phyloP scores from a whole-genome alignment of 768 basidiomycete species.

The Suillus placidus region DNA sequence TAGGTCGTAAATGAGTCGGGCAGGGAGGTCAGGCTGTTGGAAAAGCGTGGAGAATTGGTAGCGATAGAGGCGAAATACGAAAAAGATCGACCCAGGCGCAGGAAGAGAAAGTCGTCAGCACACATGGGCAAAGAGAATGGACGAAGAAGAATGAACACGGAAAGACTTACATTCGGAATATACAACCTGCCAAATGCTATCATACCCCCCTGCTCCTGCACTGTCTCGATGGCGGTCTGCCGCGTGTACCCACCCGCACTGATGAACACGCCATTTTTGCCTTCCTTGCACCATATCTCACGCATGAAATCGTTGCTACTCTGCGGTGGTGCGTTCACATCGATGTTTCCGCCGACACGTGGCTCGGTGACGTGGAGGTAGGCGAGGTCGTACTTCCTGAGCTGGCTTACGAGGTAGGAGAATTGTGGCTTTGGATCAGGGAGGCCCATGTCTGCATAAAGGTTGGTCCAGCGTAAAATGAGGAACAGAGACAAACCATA shows the following conservation, averaged over 20 bases:
- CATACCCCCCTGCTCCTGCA: conserved; percentile 9
- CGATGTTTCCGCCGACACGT: conserved; percentile 19
- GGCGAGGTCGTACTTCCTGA: conserved; percentile 36
- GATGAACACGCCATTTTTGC: conserved; percentile 6
- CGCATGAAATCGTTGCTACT: conserved; percentile 32
- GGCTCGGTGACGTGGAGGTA: conserved; percentile 47
- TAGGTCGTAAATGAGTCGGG: conserved; percentile 31
- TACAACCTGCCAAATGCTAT: conserved; percentile 13
- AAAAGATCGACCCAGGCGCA: background rate
- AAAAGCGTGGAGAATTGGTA: background rate
- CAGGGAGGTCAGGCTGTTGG: conserved; percentile 38
- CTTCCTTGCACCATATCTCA: conserved; percentile 25
- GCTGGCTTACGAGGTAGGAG: conserved; percentile 31
- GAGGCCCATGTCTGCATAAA: conserved; percentile 37
- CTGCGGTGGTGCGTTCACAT: background rate
- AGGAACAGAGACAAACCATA: conserved; percentile 13
- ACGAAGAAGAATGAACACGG: background rate
- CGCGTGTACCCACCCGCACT: conserved; percentile 11
- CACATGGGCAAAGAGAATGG: background rate
- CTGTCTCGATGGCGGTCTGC: conserved; percentile 4
- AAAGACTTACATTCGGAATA: conserved; percentile 8
- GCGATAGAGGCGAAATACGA: background rate
- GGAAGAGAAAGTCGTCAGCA: background rate
- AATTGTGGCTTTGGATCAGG: conserved; percentile 40
- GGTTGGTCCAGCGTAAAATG: background rate